These are phyloP conservation scores for Teratosphaeria nubilosa DNA, from an alignment of 2,329 filamentous ascomycete genomes.

Conservation along the genomic window DNA sequence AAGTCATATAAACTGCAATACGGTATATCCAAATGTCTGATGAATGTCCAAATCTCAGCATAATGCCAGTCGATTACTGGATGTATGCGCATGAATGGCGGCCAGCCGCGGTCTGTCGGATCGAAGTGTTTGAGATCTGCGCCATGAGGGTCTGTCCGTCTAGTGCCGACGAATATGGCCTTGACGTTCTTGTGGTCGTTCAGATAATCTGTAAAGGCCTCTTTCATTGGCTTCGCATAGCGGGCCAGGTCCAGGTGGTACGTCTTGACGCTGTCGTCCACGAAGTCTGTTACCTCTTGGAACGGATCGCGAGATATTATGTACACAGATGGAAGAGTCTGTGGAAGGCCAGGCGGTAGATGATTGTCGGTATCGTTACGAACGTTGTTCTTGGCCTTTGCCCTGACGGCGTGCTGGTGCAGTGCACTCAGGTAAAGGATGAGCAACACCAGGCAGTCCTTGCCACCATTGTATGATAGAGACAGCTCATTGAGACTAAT, in stretches of 20 bases:
- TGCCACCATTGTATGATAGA: slow-evolving; percentile 93
- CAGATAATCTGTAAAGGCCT: slow-evolving; percentile 70
- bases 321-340: slow-evolving; percentile 72
- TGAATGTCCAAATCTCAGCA: slow-evolving; percentile 85
- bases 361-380: slow-evolving; percentile 11
- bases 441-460: slow-evolving; percentile 90
- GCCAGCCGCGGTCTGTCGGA: slow-evolving; percentile 81
- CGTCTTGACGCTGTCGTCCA: slow-evolving; percentile 50
- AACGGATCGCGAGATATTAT: slow-evolving; percentile 81
- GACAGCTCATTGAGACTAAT: slow-evolving; percentile 65
- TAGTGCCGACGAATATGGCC: slow-evolving; percentile 78
- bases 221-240: slow-evolving; percentile 69
- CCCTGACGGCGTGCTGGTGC: slow-evolving; percentile 24
- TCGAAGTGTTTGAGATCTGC: slow-evolving; percentile 71
- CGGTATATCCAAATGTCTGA: slow-evolving; percentile 64
- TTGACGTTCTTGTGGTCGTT: slow-evolving; percentile 52
- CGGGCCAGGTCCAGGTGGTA: slow-evolving; percentile 70
- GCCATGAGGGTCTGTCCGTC: slow-evolving; percentile 87
- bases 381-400: not conserved
- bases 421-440: slow-evolving; percentile 69
- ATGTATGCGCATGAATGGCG: slow-evolving; percentile 82
- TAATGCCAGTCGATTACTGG: slow-evolving; percentile 98
- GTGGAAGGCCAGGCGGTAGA: slow-evolving; percentile 26
- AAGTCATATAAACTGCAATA: slow-evolving; percentile 83
- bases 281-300: slow-evolving; percentile 75